These are phyloP conservation scores for Volvox carteri DNA, from an alignment of 163 green algal genomes.

Conservation along the genomic window DNA sequence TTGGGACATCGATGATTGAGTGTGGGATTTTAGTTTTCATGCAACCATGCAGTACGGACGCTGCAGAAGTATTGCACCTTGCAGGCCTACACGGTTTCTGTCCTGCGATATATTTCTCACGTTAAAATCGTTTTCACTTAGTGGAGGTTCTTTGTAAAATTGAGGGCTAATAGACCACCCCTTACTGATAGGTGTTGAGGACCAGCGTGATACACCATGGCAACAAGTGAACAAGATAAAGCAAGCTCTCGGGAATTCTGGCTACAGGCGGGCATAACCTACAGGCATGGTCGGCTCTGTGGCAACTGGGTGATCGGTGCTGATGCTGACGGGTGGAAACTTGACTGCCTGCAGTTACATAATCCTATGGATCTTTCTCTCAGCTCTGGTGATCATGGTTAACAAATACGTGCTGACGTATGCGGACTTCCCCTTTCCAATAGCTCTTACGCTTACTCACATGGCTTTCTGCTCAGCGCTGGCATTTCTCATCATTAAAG, in stretches of 20 bases:
- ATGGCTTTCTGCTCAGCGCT: constrained; percentile 88
- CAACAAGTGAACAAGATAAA: constrained; percentile 23
- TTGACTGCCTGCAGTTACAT: constrained; percentile 74
- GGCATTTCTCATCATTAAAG: constrained; percentile 72
- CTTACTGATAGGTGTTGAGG: too few species aligned
- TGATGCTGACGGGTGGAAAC: not conserved
- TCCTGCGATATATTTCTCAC: too few species aligned
- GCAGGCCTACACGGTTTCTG: too few species aligned
- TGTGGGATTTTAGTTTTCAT: too few species aligned
- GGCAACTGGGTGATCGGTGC: constrained; percentile 4
- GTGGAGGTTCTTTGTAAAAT: too few species aligned
- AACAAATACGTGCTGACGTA: constrained; percentile 91
- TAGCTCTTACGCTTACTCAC: constrained; percentile 87
- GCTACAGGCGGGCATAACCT: constrained; percentile 54
- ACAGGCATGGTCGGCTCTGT: constrained; percentile 23
- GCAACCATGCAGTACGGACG: too few species aligned
- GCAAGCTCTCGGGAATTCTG: constrained; percentile 5
- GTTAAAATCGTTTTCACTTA: too few species aligned
- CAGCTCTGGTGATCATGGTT: constrained; percentile 86
- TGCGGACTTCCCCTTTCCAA: constrained; percentile 82
- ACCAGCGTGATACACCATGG: not conserved
- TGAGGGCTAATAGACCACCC: too few species aligned
- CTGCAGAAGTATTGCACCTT: too few species aligned
- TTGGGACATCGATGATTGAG: too few species aligned
- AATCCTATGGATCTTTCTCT: constrained; percentile 86